Base-by-base conservation (phyloP, 140 eudicot species). In the Flaveria floridana region DNA sequence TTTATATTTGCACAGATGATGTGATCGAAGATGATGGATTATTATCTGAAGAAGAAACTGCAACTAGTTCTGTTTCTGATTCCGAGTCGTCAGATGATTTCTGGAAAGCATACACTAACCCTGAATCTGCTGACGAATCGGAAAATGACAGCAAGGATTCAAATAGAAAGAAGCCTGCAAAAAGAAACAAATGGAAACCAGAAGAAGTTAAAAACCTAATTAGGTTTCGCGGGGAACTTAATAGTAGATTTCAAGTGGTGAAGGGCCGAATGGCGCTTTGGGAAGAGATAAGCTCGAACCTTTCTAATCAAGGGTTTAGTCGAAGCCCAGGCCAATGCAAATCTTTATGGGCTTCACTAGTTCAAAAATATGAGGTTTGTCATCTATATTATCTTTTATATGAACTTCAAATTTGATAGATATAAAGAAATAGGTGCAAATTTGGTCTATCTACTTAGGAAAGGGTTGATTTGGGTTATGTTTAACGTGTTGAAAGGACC, bases 231-330 rank as follows among this genome's bases (percentile, higher is more conserved):
- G 92, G 89, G 74, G 92, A 89, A 37, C 83, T 91, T 12, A 82
- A 89, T 75, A 86, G 66, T 56, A 85, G 91, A 80, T 95, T 95
- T 78, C 97, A 95, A 83, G 99, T 91, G 16, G 87, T 83, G 56
- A 91, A 82, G 83, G 95, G 99, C 4, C 86, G 99, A 68, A 95
- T 95, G 99, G 97, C 96, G 66, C 96, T 95, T n/a, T 95, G 99
- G 99, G 92, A 91, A 87, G 97, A 95, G 76, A 83, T 95, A 59
- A 84, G 97, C 10, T 79, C 86, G 3, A 87, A 80, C 73, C 76
- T 95, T 72, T 74, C 85, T 30, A 72, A 72, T 39, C 87, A 87
- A 47, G 99, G 99, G 69, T 57, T 74, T 76, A 81, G 25, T 82
- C 86, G 97, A 83, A 85, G 88, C 53, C 86, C 97, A 4, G 97